phyloP scores from a whole-genome alignment of 1,139 yeast species.

The Pichia sp. region DNA sequence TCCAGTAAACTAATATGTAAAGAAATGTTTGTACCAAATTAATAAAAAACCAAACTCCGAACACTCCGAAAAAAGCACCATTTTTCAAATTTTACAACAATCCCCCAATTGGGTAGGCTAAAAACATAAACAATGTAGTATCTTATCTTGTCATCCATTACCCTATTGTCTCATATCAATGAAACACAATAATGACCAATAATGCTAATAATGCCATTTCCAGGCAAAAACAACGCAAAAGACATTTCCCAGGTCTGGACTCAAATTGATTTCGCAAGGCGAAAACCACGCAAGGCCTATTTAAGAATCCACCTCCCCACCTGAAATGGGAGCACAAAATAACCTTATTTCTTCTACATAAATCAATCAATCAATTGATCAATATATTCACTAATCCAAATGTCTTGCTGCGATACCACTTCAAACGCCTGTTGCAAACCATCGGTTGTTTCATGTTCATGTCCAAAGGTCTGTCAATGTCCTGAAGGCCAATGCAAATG shows the following conservation, averaged over 20 bases:
- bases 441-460: conserved; percentile 6
- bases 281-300: background rate
- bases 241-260: background rate
- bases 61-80: background rate
- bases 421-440: background rate
- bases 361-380: background rate
- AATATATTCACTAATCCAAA: background rate
- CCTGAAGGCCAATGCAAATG: conserved; percentile 13
- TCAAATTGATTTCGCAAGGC: background rate
- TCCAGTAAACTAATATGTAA: background rate
- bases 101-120: background rate
- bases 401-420: conserved; percentile 6
- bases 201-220: background rate
- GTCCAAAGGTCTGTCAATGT: conserved; percentile 16
- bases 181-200: background rate
- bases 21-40: background rate
- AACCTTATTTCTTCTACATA: background rate
- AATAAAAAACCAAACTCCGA: background rate
- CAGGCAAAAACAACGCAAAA: background rate
- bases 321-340: no score
- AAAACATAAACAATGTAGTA: no score
- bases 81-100: background rate
- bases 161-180: background rate
- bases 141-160: background rate
- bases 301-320: background rate